Base-by-base conservation (phyloP, 768 basidiomycete species). In the Suillus weaverae region DNA sequence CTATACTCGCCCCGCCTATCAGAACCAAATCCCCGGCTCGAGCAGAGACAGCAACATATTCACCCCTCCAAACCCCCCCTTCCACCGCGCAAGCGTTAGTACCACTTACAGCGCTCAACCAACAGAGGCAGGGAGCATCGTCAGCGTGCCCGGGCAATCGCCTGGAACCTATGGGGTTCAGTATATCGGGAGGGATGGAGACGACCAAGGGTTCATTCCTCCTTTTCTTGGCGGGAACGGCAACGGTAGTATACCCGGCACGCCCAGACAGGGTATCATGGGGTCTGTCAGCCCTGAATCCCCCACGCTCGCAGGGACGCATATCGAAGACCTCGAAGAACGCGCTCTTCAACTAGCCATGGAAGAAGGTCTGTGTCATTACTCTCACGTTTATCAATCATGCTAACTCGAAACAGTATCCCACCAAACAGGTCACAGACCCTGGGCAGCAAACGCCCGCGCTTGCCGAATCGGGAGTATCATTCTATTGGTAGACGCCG, bases 401-500 rank as follows among this genome's bases (percentile, higher is more conserved):
- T 16, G 16, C 5, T 32, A 1, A 53, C 32, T 69, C 76, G 80
- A 81, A 53, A 48, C 36, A 75, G 74, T 64, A 30, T 90, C 81
- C 68, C 80, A 88, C 20, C 87, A 84, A 4, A 67, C 77, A 57
- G 81, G 78, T 60, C 90, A 85, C 82, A 85, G 81, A 66, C 90
- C 91, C 8, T 89, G 91, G 91, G 88, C 90, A 5, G 83, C 83
- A 74, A 94, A 93, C 62, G 89, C 86, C 4, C 87, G 88, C 57
- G 85, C 86, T 6, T 74, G 94, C 36, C 86, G 95, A 50, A 79
- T 95, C 33, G 92, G 92, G 13, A 86, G 91, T 57, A 74, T 95
- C 68, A 85, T 95, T 65, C 80, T 96, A 64, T 86, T 96, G 63
- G 87, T 95, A 67, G 94, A 96, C 73, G 89, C 93, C 9, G 94